phyloP scores from a whole-genome alignment of 116 monocot species.

The Zostera marina region DNA sequence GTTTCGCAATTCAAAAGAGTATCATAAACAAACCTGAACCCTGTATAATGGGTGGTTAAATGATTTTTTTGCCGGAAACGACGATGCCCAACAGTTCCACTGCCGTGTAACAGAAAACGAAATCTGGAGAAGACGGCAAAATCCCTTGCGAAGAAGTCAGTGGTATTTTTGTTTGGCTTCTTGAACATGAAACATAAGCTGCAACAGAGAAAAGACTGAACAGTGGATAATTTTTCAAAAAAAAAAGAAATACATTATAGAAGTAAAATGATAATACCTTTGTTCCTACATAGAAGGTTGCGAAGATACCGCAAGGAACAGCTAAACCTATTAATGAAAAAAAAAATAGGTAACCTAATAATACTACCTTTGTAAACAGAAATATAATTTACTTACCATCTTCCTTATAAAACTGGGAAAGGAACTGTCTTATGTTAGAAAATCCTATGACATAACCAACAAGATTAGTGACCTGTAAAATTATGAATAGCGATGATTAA shows the following conservation, averaged over 20 bases:
- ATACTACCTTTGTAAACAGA: background rate
- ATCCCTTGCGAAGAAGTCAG: background rate
- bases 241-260: background rate
- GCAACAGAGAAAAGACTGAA: constrained; percentile 12
- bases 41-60: too few relatives aligned
- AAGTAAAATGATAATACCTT: constrained; percentile 40
- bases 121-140: background rate
- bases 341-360: background rate
- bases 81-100: too few relatives aligned
- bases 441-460: constrained; percentile 90
- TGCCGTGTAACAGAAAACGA: background rate
- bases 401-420: constrained; percentile 39
- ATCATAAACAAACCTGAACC: too few relatives aligned
- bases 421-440: constrained; percentile 51
- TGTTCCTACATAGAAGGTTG: constrained; percentile 68
- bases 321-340: constrained; percentile 25
- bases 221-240: background rate
- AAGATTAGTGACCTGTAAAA: constrained; percentile 62
- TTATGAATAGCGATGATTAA: background rate
- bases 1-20: too few relatives aligned
- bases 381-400: constrained; percentile 28
- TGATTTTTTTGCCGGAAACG: too few relatives aligned
- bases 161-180: constrained; percentile 25
- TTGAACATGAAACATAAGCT: constrained; percentile 89
- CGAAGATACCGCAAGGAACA: constrained; percentile 41